Evolutionary conservation across 2,329 filamentous ascomycete genomes (phyloP).

Genomic region (Pezicula carpinea): DNA sequence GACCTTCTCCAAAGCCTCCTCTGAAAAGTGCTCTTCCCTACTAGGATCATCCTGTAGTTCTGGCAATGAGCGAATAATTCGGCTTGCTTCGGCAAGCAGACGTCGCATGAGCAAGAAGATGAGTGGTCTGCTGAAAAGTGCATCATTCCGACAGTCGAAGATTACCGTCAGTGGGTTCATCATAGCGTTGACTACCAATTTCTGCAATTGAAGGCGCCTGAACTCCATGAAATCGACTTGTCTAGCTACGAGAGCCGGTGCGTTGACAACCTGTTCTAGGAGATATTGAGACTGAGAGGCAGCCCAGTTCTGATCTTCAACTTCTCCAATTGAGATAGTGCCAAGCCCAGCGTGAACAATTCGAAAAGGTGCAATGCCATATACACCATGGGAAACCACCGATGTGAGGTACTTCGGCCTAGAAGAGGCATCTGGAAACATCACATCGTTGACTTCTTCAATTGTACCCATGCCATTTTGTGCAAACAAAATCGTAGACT

Average conservation of each 20-base stretch:
- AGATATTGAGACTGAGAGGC: constrained; percentile 22
- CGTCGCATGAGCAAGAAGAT: constrained; percentile 59
- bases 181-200: constrained; percentile 73
- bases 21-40: constrained; percentile 4
- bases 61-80: constrained; percentile 54
- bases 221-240: constrained; percentile 39
- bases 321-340: constrained; percentile 42
- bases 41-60: constrained; percentile 40
- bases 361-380: constrained; percentile 43
- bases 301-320: constrained; percentile 26
- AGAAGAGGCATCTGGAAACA: constrained; percentile 52
- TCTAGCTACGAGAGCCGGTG: constrained; percentile 39
- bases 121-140: constrained; percentile 56
- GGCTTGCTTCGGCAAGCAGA: constrained; percentile 69
- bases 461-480: constrained; percentile 83
- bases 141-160: constrained; percentile 73
- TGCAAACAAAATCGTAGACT: constrained; percentile 74
- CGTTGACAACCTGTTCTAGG: constrained; percentile 35
- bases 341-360: constrained; percentile 49
- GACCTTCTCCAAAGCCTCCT: constrained; percentile 35
- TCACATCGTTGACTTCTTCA: constrained; percentile 50
- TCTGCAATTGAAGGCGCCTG: constrained; percentile 71
- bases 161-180: constrained; percentile 85
- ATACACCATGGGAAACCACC: constrained; percentile 53
- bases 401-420: constrained; percentile 72